Percentiles rank a stretch among this genome's conserved stretches.
phyloP scores from a whole-genome alignment of 2,329 filamentous ascomycete species.

The Cladorrhinum sp. region DNA sequence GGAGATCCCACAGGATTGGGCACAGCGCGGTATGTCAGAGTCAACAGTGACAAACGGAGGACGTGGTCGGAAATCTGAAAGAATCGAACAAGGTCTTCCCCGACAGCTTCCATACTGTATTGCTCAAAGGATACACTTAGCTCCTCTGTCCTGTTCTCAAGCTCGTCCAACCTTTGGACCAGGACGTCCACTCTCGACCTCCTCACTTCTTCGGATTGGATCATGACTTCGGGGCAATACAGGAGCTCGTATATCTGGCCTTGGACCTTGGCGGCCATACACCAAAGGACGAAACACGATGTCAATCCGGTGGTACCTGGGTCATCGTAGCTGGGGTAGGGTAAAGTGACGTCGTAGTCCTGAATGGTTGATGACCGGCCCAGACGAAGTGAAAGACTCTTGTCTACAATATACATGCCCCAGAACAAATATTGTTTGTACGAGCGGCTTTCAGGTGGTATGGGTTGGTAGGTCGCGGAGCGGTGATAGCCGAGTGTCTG shows the following conservation, averaged over 20 bases:
- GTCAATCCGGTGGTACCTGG: conserved; percentile 14
- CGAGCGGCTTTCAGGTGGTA: conserved; percentile 33
- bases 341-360: conserved; percentile 52
- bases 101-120: not conserved
- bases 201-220: conserved; percentile 38
- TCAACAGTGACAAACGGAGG: conserved; percentile 32
- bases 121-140: conserved; percentile 6
- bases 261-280: conserved; percentile 53
- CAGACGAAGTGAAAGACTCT: conserved; percentile 54
- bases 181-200: conserved; percentile 33
- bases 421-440: conserved; percentile 39
- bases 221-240: conserved; percentile 49
- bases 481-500: conserved; percentile 62
- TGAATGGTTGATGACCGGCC: conserved; percentile 58
- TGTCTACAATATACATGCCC: conserved; percentile 55
- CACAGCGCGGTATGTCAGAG: conserved; percentile 50
- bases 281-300: conserved; percentile 50
- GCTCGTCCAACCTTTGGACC: conserved; percentile 5
- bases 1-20: conserved; percentile 43
- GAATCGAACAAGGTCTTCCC: conserved; percentile 13
- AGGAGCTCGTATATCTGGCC: conserved; percentile 55
- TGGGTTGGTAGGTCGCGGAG: conserved; percentile 28
- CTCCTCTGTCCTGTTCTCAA: conserved; percentile 6
- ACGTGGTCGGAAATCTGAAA: conserved; percentile 20
- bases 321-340: conserved; percentile 31